These are phyloP conservation scores for Truncatella angustata DNA, from an alignment of 2,329 filamentous ascomycete genomes.

Conservation along the genomic window DNA sequence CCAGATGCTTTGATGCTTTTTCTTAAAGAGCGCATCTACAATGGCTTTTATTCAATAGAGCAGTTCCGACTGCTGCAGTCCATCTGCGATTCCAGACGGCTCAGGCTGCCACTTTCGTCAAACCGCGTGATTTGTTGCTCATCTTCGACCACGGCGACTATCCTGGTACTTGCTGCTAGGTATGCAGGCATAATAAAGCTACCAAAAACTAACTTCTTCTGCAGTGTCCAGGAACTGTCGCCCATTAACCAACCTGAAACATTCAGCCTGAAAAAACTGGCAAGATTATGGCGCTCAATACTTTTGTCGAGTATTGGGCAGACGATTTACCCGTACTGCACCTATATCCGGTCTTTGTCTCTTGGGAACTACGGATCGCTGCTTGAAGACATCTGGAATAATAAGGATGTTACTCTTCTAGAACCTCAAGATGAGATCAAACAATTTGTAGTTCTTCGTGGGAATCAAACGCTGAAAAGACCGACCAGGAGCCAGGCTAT, in stretches of 20 bases:
- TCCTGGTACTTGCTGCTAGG: too few species aligned
- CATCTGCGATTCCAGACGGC: too few species aligned
- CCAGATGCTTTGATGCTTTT: too few species aligned
- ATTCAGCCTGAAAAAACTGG: conserved; percentile 48
- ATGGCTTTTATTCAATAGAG: too few species aligned
- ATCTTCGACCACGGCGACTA: too few species aligned
- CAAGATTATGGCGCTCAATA: conserved; percentile 66
- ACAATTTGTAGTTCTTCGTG: conserved; percentile 27
- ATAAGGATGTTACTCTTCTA: conserved; percentile 35
- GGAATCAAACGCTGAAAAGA: background rate
- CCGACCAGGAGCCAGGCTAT: conserved; percentile 18
- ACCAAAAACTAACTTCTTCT: too few species aligned
- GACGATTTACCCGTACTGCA: conserved; percentile 67
- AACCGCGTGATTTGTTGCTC: too few species aligned
- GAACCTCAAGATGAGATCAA: conserved; percentile 32
- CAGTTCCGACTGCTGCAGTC: too few species aligned
- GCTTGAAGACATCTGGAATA: conserved; percentile 47
- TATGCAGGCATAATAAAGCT: too few species aligned
- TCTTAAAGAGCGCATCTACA: too few species aligned
- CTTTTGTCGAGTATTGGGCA: conserved; percentile 61
- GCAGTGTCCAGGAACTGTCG: conserved; percentile 46
- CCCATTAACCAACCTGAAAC: conserved; percentile 41
- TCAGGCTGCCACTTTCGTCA: too few species aligned
- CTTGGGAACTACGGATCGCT: conserved; percentile 60
- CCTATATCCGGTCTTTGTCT: conserved; percentile 64